phyloP scores from a whole-genome alignment of 371 early-diverging fungal species.

The Mortierella sp. region DNA sequence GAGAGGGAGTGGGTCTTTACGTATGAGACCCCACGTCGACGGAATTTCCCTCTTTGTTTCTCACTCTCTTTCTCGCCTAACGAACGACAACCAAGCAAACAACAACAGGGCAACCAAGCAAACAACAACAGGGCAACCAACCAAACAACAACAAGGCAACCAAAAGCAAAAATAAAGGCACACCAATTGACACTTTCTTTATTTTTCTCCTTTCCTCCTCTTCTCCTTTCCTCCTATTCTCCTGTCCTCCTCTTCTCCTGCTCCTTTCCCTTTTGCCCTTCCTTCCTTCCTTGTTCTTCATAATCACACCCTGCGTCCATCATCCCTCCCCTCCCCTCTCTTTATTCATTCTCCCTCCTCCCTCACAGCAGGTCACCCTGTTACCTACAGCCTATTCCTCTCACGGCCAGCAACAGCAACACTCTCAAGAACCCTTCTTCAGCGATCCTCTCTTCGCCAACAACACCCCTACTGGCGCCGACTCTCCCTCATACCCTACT shows the following conservation, averaged over 20 bases:
- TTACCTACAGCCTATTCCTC: conserved; percentile 15
- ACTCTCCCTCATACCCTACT: conserved; percentile 1
- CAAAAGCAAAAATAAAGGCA: not conserved
- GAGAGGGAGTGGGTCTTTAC: not conserved
- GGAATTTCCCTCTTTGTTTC: too few species aligned
- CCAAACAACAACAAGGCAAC: not conserved
- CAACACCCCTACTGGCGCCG: not conserved
- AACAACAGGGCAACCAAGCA: too few species aligned
- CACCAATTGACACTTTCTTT: not conserved
- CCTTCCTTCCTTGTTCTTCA: not conserved
- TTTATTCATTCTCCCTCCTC: not conserved
- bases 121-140: not conserved
- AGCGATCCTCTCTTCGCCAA: not conserved
- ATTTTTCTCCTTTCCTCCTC: not conserved
- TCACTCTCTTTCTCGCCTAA: too few species aligned
- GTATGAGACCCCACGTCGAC: too few species aligned
- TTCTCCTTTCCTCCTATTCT: not conserved
- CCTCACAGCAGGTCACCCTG: conserved; percentile 22
- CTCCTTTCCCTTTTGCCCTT: not conserved
- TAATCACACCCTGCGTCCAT: conserved; percentile 2
- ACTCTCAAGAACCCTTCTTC: conserved; percentile 2
- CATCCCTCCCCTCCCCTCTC: not conserved
- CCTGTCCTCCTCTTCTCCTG: not conserved
- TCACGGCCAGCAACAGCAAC: conserved; percentile 10
- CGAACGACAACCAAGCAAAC: too few species aligned